These are phyloP conservation scores for Hordeum vulgare DNA, from an alignment of 176 grass and related monocot genomes.

Conservation along the genomic window DNA sequence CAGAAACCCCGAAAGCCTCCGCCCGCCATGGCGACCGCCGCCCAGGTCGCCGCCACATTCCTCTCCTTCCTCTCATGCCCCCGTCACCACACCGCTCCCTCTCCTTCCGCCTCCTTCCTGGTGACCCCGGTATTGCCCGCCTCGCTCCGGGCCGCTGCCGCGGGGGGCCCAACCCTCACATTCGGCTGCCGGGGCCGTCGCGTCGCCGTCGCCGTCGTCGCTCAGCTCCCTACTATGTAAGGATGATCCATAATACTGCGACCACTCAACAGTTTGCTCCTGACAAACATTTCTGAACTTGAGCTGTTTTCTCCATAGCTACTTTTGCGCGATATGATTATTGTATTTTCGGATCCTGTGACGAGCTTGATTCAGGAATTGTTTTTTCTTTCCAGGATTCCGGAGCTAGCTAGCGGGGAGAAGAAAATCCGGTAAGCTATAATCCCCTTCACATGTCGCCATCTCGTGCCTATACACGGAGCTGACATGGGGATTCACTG, in stretches of 20 bases:
- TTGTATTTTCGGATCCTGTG: not conserved
- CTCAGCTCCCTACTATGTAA: constrained; percentile 49
- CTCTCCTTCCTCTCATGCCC: constrained; percentile 31
- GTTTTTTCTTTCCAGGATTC: constrained; percentile 1
- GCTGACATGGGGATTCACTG: constrained; percentile 7
- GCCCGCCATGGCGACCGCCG: constrained; percentile 20
- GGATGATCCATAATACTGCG: not conserved
- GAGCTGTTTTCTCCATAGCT: not conserved
- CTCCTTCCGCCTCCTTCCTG: constrained; percentile 20
- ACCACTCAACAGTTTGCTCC: not conserved
- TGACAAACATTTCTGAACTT: not conserved
- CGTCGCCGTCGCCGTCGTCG: constrained; percentile 12
- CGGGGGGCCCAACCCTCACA: not conserved
- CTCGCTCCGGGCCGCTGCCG: constrained; percentile 6
- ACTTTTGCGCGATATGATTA: not conserved
- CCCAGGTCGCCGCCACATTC: constrained; percentile 32
- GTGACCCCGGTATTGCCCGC: not conserved
- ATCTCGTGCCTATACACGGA: not conserved
- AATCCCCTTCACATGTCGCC: not conserved
- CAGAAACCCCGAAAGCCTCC: not conserved
- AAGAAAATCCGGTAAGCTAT: constrained; percentile 39
- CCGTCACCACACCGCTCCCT: constrained; percentile 10
- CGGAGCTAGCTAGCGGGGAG: constrained; percentile 40
- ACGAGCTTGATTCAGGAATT: constrained; percentile 6
- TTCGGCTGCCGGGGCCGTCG: constrained; percentile 14